phyloP scores from a whole-genome alignment of 169 alveolate species.

The Plasmodium gaboni region DNA sequence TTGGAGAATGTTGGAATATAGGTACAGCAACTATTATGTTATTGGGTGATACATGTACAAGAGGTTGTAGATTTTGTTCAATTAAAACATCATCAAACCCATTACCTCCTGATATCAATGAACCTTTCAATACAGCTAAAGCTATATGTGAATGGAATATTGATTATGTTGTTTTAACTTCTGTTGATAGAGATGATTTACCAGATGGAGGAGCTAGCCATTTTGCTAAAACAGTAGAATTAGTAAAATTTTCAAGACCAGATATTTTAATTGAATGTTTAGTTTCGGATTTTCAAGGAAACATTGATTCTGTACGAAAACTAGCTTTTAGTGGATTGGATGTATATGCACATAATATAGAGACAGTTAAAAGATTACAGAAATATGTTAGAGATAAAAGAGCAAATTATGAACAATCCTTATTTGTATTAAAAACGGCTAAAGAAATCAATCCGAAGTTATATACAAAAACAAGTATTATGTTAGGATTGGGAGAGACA shows the following conservation, averaged over 20 bases:
- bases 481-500: slow-evolving; percentile 85
- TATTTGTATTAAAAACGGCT: slow-evolving; percentile 75
- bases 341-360: slow-evolving; percentile 85
- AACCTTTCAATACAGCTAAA: slow-evolving; percentile 83
- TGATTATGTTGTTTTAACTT: slow-evolving; percentile 82
- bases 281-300: slow-evolving; percentile 84
- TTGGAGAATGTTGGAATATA: slow-evolving; percentile 87
- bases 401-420: slow-evolving; percentile 79
- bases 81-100: slow-evolving; percentile 83
- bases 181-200: slow-evolving; percentile 87
- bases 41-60: slow-evolving; percentile 86
- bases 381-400: slow-evolving; percentile 81
- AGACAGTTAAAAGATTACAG: slow-evolving; percentile 81
- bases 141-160: slow-evolving; percentile 84
- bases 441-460: slow-evolving; percentile 77
- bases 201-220: slow-evolving; percentile 85
- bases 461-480: slow-evolving; percentile 81
- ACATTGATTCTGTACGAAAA: slow-evolving; percentile 49
- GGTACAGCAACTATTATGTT: slow-evolving; percentile 88
- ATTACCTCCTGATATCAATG: slow-evolving; percentile 82
- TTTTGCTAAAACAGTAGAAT: slow-evolving; percentile 82
- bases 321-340: slow-evolving; percentile 81
- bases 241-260: slow-evolving; percentile 79
- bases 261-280: slow-evolving; percentile 81
- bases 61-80: slow-evolving; percentile 86